Base-by-base conservation (phyloP, 768 basidiomycete genomes). In the Tulasnella sp. region DNA sequence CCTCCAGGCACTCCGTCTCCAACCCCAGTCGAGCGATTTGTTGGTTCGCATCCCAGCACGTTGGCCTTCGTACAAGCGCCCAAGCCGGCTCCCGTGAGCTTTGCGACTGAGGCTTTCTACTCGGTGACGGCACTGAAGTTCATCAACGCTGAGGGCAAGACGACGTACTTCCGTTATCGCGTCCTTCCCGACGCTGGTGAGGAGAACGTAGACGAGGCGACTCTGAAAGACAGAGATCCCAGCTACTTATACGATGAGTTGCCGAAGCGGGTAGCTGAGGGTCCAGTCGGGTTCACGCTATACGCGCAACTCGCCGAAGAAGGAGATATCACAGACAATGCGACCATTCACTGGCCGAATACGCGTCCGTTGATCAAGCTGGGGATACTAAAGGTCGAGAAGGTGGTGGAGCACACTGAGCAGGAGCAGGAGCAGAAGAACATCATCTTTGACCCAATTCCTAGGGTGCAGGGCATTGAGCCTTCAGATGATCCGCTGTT, bases 391-490 rank as follows among this genome's bases (percentile, higher is more conserved):
- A 60, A 58, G 19, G 46, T 66, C 25, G 31, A 5, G 10, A 41
- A 63, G 3, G 48, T 60, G 31, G 43, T 34, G 17, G 43, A 56
- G 3, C 63, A 41, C 15, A 52, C 44, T 9, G 59, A 53, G 45
- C 38, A 34, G 27, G 59, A 53, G 45, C 38, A 34, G 27, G 59
- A 59, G 50, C 60, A 65, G 49, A 61, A 60, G 50, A 62, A 59
- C 27, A 63, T 66, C 52, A 66, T 66, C 22, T 66, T 60, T 43
- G 65, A 66, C 53, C 65, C 65, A 11, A 52, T 65, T 34, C 64
- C 65, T 5, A 58, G 64, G 30, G 64, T 66, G 2, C 19, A 60
- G 12, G 65, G 65, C 27, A 50, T 66, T 12, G 65, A 65, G 44
- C 56, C 60, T 17, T 59, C 55, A 4, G 64, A 49, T 27, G 65